phyloP scores from a whole-genome alignment of 1,284 basidiomycete species.

The Abortiporus biennis region DNA sequence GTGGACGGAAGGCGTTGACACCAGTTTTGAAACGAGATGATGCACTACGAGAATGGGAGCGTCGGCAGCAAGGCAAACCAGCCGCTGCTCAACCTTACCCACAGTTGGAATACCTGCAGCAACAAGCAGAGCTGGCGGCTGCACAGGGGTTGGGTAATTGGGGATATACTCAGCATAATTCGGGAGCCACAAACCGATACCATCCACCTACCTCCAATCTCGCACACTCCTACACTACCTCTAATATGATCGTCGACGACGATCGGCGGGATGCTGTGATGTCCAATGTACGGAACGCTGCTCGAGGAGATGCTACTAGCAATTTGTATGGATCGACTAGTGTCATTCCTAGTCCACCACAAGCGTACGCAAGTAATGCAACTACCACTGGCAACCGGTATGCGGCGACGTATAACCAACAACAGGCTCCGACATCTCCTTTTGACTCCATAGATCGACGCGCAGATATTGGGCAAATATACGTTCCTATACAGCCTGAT shows the following conservation, averaged over 20 bases:
- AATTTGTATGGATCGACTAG: conserved; percentile 39
- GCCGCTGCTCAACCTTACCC: conserved; percentile 70
- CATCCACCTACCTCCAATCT: conserved; percentile 63
- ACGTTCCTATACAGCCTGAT: conserved; percentile 75
- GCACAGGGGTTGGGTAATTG: conserved; percentile 52
- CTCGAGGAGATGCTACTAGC: conserved; percentile 37
- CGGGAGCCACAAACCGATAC: conserved; percentile 34
- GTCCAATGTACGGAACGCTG: conserved; percentile 69
- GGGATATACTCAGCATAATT: too few species aligned
- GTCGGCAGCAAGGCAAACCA: conserved; percentile 67
- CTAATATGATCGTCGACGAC: conserved; percentile 56
- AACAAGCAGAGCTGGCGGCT: conserved; percentile 83
- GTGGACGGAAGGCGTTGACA: conserved; percentile 76
- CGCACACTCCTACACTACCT: conserved; percentile 52
- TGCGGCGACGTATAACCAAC: conserved; percentile 40
- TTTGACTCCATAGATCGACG: conserved; percentile 60
- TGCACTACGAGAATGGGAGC: conserved; percentile 86
- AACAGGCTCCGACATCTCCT: conserved; percentile 34
- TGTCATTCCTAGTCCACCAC: conserved; percentile 67
- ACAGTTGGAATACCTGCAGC: conserved; percentile 84
- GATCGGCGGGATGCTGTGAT: conserved; percentile 65
- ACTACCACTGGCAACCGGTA: conserved; percentile 53
- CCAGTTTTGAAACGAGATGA: conserved; percentile 89
- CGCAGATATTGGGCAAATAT: conserved; percentile 61
- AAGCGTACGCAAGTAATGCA: conserved; percentile 52